phyloP scores from a whole-genome alignment of 331 rosid genomes.

The Saraca asoca region DNA sequence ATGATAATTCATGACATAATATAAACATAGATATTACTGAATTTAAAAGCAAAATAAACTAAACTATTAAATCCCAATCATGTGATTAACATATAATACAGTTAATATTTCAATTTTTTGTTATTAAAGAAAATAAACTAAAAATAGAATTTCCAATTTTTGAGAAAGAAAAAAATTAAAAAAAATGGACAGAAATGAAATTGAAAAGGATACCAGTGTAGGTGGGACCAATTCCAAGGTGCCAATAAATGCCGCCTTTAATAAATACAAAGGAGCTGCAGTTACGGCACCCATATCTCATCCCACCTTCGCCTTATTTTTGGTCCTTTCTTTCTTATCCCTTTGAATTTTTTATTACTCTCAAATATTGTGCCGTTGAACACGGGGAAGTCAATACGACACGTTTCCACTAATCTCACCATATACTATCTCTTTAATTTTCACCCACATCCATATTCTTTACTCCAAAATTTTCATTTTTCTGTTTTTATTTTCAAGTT shows the following conservation, averaged over 20 bases:
- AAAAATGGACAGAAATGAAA: neutral
- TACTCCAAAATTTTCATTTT: too few species aligned
- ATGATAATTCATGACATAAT: too few species aligned
- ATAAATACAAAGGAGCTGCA: constrained; percentile 25
- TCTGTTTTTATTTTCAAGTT: too few species aligned
- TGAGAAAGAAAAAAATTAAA: neutral
- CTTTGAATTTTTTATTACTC: constrained; percentile 12
- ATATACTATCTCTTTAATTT: neutral
- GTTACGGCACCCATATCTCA: constrained; percentile 40
- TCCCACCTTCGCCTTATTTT: constrained; percentile 19
- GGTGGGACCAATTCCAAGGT: constrained; percentile 26
- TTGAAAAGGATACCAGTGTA: too few species aligned
- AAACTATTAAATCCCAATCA: too few species aligned
- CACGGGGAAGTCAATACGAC: constrained; percentile 40
- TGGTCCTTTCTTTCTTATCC: constrained; percentile 26
- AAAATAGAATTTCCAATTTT: too few species aligned
- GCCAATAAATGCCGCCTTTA: neutral
- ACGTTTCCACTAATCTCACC: constrained; percentile 40
- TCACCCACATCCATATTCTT: neutral
- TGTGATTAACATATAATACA: too few species aligned
- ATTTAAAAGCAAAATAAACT: too few species aligned
- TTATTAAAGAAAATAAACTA: too few species aligned
- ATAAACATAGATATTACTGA: too few species aligned
- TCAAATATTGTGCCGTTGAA: constrained; percentile 37
- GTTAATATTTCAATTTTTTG: too few species aligned